Base-by-base conservation (phyloP, 225 moss, liverwort and hornwort species). In the Pleurozium schreberi region DNA sequence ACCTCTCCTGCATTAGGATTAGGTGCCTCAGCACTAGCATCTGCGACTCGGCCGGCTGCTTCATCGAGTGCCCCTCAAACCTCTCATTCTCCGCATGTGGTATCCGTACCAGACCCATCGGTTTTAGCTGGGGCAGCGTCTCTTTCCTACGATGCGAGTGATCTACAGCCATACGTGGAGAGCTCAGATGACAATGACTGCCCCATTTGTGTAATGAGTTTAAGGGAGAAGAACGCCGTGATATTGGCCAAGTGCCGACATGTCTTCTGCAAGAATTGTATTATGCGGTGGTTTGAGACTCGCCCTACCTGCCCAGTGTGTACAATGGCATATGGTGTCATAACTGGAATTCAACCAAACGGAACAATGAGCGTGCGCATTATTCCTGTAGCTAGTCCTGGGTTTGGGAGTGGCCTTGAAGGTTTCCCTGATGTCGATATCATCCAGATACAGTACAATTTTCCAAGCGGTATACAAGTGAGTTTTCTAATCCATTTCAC, bases 261-360 rank as follows among this genome's bases (percentile, higher is more conserved):
- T 87, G 57, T 85, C 38, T 95, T 94, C 47, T 93, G 93, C 92
- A 95, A 92, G 83, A 85, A 82, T 69, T 95, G 95, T 63, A 93
- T 95, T 10, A 84, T 50, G 66, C 89, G 88, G 80, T 95, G 95
- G 95, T 95, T 95, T 81, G 87, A 94, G 81, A 95, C 89, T 50
- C 91, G 92, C 60, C 95, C 95, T 67, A 95, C 94, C 83, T 95
- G 95, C 69, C 95, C 95, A 17, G 85, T 93, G 65, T 95, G 95
- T 73, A 90, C 80, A 5, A 91, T 91, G 90, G 92, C 95, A 40
- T 94, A 95, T 66, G 95, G 94, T 28, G 87, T 94, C 43, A 90
- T 94, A 43, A 93, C 93, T 15, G 95, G 95, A 89, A 93, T 28
- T 85, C 95, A 95, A 88, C 95, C 94, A 10, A 67, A 87, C 26